Evolutionary conservation across 2,329 filamentous ascomycete genomes (phyloP).

Genomic region (Hypoxylon sp.): DNA sequence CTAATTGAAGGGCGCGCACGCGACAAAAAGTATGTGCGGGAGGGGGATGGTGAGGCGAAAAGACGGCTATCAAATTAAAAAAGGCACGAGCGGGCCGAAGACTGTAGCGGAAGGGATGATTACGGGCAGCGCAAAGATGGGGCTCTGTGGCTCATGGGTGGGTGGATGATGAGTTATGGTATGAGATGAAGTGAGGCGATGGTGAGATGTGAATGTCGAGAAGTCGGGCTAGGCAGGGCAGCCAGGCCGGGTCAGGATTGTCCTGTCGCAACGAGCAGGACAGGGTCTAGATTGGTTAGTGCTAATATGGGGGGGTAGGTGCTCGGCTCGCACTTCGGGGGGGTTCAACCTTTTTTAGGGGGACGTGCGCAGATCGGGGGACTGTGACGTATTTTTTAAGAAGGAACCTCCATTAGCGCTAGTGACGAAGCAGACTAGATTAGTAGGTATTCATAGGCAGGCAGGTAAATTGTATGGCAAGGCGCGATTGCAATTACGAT

Average conservation of each 20-base stretch:
- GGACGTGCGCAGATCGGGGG: slow-evolving; percentile 17
- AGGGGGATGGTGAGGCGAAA: slow-evolving; percentile 13
- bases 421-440: too few relatives aligned
- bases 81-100: slow-evolving; percentile 29
- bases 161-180: slow-evolving; percentile 14
- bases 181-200: slow-evolving; percentile 14
- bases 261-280: neutral
- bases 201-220: slow-evolving; percentile 24
- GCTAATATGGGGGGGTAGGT: neutral
- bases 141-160: slow-evolving; percentile 37
- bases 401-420: too few relatives aligned
- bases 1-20: slow-evolving; percentile 46
- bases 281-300: slow-evolving; percentile 13
- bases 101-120: neutral
- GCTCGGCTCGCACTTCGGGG: neutral
- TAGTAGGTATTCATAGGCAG: too few relatives aligned
- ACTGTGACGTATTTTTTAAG: slow-evolving; percentile 15
- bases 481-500: too few relatives aligned
- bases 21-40: slow-evolving; percentile 33
- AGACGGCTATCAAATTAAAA: slow-evolving; percentile 26
- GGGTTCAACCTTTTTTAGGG: neutral
- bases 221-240: slow-evolving; percentile 29
- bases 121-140: slow-evolving; percentile 25
- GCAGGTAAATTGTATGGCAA: too few relatives aligned
- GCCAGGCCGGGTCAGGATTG: slow-evolving; percentile 18